Evolutionary conservation across 352 stramenopile species (phyloP).

Genomic region (Phytophthora litchii): DNA sequence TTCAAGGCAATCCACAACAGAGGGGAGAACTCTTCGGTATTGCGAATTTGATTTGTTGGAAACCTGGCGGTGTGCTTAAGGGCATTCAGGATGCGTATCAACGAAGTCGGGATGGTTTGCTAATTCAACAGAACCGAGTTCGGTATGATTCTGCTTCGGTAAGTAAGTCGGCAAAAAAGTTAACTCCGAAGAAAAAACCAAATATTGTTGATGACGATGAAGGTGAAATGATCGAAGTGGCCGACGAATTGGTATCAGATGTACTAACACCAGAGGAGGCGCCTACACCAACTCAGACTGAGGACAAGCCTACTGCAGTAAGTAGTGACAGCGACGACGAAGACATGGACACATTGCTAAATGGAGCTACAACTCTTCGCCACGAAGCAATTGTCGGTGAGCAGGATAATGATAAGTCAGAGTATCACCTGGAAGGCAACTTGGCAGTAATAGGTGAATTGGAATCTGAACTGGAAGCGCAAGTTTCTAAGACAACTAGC

Average conservation of each 20-base stretch:
- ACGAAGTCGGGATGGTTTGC: constrained; percentile 52
- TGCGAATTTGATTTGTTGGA: constrained; percentile 77
- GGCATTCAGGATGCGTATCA: constrained; percentile 77
- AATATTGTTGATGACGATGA: constrained; percentile 41
- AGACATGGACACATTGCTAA: constrained; percentile 32
- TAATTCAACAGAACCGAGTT: constrained; percentile 65
- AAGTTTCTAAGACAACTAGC: constrained; percentile 1
- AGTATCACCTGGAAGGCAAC: constrained; percentile 14
- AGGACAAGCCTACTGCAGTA: constrained; percentile 18
- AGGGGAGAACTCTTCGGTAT: constrained; percentile 83
- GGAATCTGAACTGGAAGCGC: constrained; percentile 15
- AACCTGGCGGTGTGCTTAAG: constrained; percentile 73
- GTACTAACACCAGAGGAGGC: constrained; percentile 31
- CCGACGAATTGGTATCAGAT: constrained; percentile 44
- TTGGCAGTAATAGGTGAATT: constrained; percentile 14
- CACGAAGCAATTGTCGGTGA: constrained; percentile 43
- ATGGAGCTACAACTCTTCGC: constrained; percentile 35
- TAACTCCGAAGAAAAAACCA: constrained; percentile 43
- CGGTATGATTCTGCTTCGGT: constrained; percentile 42
- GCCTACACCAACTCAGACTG: constrained; percentile 1
- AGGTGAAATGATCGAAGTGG: constrained; percentile 45
- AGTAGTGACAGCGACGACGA: constrained; percentile 36
- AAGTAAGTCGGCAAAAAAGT: constrained; percentile 33
- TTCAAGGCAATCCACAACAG: constrained; percentile 76
- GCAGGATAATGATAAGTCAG: constrained; percentile 26